Evolutionary conservation across 345 rosid species (phyloP), one percentile per base, ranked within the genome.

Genomic region (Streptanthus diversifolius): DNA sequence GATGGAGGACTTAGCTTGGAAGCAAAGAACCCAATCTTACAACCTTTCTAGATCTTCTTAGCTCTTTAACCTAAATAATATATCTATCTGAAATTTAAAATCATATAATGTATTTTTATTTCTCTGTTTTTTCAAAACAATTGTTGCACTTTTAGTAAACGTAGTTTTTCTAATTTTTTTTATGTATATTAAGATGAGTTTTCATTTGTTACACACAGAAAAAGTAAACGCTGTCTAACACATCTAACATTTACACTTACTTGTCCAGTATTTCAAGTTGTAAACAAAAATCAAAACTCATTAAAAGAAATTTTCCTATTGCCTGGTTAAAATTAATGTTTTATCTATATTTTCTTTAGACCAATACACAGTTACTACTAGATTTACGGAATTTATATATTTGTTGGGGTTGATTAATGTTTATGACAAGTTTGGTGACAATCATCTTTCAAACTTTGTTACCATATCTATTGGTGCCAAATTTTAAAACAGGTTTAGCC

Each of bases 401-500:
- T 54, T 57, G 22, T 57, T 18, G n/a, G 45, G 9, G 63, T 39
- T 66, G 35, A 60, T 66, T 25, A 40, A 58, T 66, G 68, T 48
- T 57, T 58, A 48, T 66, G 45, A 39, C 44, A 66, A 17, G 53
- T 67, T 66, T 58, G 78, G 68, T 74, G 12, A 49, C 12, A 49
- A 29, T 19, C 1, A 30, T 40, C 62, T 67, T 32, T 74, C 78
- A 74, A 21, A 39, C 59, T 36, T 57, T 25, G 71, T 51, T 66
- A 45, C 70, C 36, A 15, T 32, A 8, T 19, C 36, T 43, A 17
- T 25, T 53, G 63, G 47, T 72, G 13, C 60, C 61, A 37, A 29
- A 51, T 11, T 9, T 44, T 33, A 12, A 32, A 64, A 25, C 14
- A 64, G 30, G 43, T 48, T 48, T 36, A 22, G 36, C 48, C 6